Base-by-base conservation (phyloP, 1,139 yeast genomes). In the Scheffersomyces lignicola region DNA sequence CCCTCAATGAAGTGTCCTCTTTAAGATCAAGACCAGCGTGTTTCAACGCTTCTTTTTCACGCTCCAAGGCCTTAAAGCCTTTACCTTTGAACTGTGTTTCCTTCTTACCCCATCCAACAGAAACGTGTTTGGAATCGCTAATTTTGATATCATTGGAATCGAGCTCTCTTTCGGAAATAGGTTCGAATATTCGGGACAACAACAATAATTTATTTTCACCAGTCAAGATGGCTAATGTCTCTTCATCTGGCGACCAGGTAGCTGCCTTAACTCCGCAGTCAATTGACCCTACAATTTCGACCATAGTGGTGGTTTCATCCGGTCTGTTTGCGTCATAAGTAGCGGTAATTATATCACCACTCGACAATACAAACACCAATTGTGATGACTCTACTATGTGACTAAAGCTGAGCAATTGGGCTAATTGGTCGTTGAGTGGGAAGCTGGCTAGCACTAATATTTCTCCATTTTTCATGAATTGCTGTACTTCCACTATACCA, bases 21-120 rank as follows among this genome's bases (percentile, higher is more conserved):
- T 73, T 71, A 39, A 71, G 58, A 44, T 73, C 86, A 39, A 82
- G 60, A 10, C 90, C 92, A 2, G 89, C 81, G 43, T 82, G 81
- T 48, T 74, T 77, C 46, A 83, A 67, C 17, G 83, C 74, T 33
- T 62, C 64, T 38, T 63, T 54, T 49, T 79, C 84, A 58, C 90
- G 73, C 58, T 84, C 92, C 43, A 76, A 52, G n/a, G 87, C 90
- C 49, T 82, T 81, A 28, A 88, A 92, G 40, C 98, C 98, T 50
- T 78, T 82, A 33, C 99, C 99, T 58, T 86, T 83, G 58, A 94
- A 94, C 60, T 94, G 99, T 0, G 99, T 94, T 58, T 92, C 98
- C 44, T 84, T 82, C 48, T 85, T 86, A 52, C 99, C 99, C 99
- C 99, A 94, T 13, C 99, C 99, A 24, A 92, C 97, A 14, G 95